Base-by-base conservation (phyloP, 306 rosid species). In the Cicer chorassanicum region DNA sequence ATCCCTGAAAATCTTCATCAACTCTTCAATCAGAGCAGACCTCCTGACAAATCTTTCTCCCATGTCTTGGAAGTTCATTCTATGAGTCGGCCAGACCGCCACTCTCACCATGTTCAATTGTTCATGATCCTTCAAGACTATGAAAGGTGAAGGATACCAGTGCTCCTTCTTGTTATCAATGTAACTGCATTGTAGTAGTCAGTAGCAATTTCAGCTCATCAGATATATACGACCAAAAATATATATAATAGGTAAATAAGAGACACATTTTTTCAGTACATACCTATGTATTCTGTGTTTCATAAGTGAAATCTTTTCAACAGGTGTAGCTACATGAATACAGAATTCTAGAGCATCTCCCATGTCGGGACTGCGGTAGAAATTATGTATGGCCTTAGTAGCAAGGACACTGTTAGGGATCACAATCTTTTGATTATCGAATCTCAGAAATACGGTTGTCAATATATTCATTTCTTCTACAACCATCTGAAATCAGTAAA, bases 381-480 rank as follows among this genome's bases (percentile, higher is more conserved):
- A 92, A 86, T 94, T 92, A 65, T 85, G 4, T 76, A 94, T 86
- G 34, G 91, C 72, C 81, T 87, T 87, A 1, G 91, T 89, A 13
- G 97, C 82, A 18, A 94, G 99, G 74, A 88, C 79, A 49, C 80
- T 85, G 79, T 94, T 94, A 0, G 99, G 99, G 74, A 56, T 84
- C 59, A 64, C 71, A 6, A 85, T 36, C 88, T 86, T 94, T 6
- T 70, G 43, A 65, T 94, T 92, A 82, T 94, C 99, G 34, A 42
- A 83, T 79, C 90, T 87, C 73, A 94, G 74, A 77, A 94, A 94
- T 77, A 92, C n/a, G 14, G 98, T 94, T 21, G 96, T 90, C 85
- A 94, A 84, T 83, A 94, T 92, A 84, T 94, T 94, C 99, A 94
- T 94, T 71, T 94, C 99, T 84, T 94, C 99, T 29, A 92, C 99